Conservation (phyloP, 495 filamentous ascomycete species). For the Choiromyces venosus region DNA sequence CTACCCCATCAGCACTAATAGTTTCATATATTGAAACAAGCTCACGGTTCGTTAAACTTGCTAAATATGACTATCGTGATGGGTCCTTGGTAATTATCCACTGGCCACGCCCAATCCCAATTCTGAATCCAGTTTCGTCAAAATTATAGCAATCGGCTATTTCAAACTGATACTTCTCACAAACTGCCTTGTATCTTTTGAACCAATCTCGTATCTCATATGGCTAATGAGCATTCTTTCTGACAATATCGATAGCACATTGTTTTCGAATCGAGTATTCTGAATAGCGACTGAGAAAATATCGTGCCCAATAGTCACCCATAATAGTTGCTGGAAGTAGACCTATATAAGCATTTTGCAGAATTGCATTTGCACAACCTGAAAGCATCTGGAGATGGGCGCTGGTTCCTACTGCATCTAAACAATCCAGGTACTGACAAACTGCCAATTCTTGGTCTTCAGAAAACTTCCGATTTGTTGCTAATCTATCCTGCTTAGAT, state of each 20-base stretch:
- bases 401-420: slow-evolving; percentile 16
- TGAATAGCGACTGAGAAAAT: slow-evolving; percentile 30
- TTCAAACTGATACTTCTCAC: slow-evolving; percentile 39
- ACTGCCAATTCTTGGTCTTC: slow-evolving; percentile 18
- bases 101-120: no score
- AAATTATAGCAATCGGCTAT: slow-evolving; percentile 33
- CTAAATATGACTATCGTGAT: no score
- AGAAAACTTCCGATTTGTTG: slow-evolving; percentile 10
- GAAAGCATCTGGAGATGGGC: slow-evolving; percentile 14
- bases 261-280: slow-evolving; percentile 21
- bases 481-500: not conserved
- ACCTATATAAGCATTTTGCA: not conserved
- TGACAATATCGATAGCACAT: no score
- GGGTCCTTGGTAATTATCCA: no score
- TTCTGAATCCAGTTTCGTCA: no score
- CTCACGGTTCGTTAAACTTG: no score
- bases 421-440: slow-evolving; percentile 18
- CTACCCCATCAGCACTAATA: no score
- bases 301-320: slow-evolving; percentile 16
- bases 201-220: slow-evolving; percentile 31
- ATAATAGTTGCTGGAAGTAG: not conserved
- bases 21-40: no score
- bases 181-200: slow-evolving; percentile 3
- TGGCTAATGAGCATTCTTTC: slow-evolving; percentile 15
- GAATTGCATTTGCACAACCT: slow-evolving; percentile 24